These are phyloP conservation scores for Triticum monococcum DNA, from an alignment of 176 grass and related monocot genomes.

Conservation along the genomic window DNA sequence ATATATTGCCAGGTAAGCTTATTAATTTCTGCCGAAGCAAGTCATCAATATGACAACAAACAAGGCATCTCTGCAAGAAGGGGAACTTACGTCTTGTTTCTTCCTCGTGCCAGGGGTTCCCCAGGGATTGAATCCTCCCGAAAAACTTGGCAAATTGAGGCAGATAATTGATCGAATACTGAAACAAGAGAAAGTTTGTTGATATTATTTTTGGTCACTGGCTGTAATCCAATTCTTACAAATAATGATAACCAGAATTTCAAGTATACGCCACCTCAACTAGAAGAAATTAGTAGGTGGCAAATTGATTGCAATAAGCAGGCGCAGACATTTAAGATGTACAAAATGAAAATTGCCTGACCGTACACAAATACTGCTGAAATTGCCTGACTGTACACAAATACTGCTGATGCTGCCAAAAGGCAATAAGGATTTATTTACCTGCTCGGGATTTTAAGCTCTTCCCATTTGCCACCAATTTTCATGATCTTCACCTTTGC, in stretches of 20 bases:
- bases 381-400: background rate
- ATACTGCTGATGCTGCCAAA: background rate
- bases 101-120: conserved; percentile 51
- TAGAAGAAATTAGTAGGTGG: background rate
- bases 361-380: background rate
- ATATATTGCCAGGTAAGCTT: conserved; percentile 27
- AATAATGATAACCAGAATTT: background rate
- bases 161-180: conserved; percentile 79
- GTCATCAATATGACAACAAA: background rate
- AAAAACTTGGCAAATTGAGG: conserved; percentile 81
- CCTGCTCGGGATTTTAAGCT: conserved; percentile 74
- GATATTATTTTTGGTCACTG: background rate
- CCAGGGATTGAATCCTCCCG: conserved; percentile 82
- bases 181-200: conserved; percentile 8
- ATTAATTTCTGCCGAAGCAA: background rate
- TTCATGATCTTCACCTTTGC: conserved; percentile 91
- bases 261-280: background rate
- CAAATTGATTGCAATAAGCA: conserved; percentile 1
- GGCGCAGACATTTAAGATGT: background rate
- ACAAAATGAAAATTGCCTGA: background rate
- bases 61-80: background rate
- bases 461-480: conserved; percentile 64
- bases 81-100: conserved; percentile 52
- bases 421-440: conserved; percentile 19
- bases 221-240: background rate